Conservation (phyloP, 2,329 filamentous ascomycete species). For the Monosporascus sp. region DNA sequence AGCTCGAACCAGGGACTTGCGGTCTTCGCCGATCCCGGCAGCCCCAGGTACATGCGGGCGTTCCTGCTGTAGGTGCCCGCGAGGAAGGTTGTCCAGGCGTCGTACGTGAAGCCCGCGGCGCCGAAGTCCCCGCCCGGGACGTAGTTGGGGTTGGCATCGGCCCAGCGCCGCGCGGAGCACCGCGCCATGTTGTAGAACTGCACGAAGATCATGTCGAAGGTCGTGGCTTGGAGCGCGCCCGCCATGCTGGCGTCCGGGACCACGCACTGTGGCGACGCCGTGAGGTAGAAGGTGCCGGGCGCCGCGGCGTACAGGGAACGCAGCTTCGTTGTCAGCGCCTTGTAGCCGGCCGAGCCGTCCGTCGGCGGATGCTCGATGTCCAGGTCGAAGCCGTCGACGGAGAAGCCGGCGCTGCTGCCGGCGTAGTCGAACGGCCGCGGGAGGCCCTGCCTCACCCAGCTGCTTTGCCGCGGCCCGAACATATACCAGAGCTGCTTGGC, state of each 20-base stretch:
- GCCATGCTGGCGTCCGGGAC: conserved; percentile 30
- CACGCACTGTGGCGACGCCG: conserved; percentile 42
- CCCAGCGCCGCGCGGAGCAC: conserved; percentile 28
- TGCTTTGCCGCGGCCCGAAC: conserved; percentile 31
- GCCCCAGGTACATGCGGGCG: conserved; percentile 39
- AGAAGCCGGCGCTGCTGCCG: conserved; percentile 11
- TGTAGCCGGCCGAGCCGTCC: conserved; percentile 25
- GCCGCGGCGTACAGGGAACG: conserved; percentile 17
- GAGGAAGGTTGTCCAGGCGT: conserved; percentile 34
- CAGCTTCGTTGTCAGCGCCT: conserved; percentile 20
- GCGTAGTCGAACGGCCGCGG: conserved; percentile 23
- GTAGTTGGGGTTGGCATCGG: conserved; percentile 24
- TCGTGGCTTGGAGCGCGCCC: conserved; percentile 13
- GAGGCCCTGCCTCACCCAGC: conserved; percentile 24
- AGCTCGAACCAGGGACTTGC: conserved; percentile 30
- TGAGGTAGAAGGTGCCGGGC: conserved; percentile 28
- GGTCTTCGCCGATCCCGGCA: conserved; percentile 28
- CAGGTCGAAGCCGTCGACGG: conserved; percentile 26
- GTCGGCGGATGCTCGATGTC: conserved; percentile 28
- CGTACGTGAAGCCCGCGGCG: conserved; percentile 35
- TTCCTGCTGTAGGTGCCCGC: conserved; percentile 29
- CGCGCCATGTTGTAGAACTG: conserved; percentile 45
- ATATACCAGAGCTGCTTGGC: conserved; percentile 32
- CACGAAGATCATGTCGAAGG: conserved; percentile 39
- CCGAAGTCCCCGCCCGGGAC: conserved; percentile 14